Base-by-base conservation (phyloP, 1,284 basidiomycete genomes). In the Singerocomus inundabilis region DNA sequence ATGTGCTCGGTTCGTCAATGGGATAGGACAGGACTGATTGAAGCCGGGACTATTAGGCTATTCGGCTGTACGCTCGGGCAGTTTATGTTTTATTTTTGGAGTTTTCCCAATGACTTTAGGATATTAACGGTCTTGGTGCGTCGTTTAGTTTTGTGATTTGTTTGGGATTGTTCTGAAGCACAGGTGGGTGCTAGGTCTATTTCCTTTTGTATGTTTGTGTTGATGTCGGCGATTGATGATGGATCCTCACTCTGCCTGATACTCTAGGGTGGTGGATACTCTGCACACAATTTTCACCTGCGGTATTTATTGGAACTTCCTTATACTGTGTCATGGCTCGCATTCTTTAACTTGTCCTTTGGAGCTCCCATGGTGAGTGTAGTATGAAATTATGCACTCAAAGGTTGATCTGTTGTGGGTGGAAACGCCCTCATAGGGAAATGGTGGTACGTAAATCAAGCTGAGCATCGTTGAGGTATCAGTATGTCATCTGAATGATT, bases 151-250 rank as follows among this genome's bases (percentile, higher is more conserved):
- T 33, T 13, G 2, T 30, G 21, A 5, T 25, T 15, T 15, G 13
- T 21, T 37, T 3, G 1, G 5, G 2, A 0, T 16, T 4, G 2
- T 18, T 33, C 29, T 51, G 26, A 58, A 21, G 4, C 21, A 32
- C 13, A 4, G 8, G 18, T 18, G 30, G 1, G 1, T 11, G 6
- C 2, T 25, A 56, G 56, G 53, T 52, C 16, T 32, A 12, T 1
- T 38, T 37, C 21, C 46, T 58, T 40, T 8, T 55, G 54, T 57
- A 31, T 15, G 54, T 54, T 37, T 9, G 11, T n/a, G 9, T 55
- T 21, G 4, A 16, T 4, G 16, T 32, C 6, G n/a, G 2, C 4
- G 8, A 15, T 35, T 18, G 13, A 45, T n/a, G 15, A 24, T 8
- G 5, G 15, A 28, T 40, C 6, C 21, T 45, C 15, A 38, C 31